These are phyloP conservation scores for Chlamydomonas asymmetrica DNA, from an alignment of 139 green algal species.

Conservation along the genomic window DNA sequence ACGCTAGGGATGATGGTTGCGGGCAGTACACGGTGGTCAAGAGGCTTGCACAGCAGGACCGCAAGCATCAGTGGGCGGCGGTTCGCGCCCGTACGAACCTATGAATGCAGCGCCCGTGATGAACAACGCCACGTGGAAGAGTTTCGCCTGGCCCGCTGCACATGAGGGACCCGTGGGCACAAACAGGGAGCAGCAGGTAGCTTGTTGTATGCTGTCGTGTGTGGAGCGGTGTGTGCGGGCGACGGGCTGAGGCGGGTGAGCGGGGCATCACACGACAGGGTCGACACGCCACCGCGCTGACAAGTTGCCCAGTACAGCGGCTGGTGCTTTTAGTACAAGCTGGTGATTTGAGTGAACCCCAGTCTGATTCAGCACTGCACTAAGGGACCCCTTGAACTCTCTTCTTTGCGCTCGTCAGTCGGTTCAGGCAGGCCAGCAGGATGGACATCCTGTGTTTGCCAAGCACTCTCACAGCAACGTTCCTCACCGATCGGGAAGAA, in stretches of 20 bases:
- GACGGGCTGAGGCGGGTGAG: background rate
- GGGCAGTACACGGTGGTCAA: too few relatives aligned
- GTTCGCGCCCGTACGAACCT: background rate
- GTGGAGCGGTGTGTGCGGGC: background rate
- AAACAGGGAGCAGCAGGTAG: background rate
- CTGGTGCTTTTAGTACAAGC: background rate
- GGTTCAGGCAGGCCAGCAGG: background rate
- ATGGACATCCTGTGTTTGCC: too few relatives aligned
- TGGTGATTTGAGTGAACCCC: background rate
- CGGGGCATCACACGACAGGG: background rate
- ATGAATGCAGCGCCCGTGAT: conserved; percentile 16
- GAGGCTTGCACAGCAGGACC: background rate
- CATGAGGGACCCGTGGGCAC: background rate
- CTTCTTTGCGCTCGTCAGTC: too few relatives aligned
- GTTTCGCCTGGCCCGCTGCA: background rate
- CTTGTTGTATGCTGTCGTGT: background rate
- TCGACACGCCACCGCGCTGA: background rate
- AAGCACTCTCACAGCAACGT: background rate
- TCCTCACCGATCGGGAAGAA: background rate
- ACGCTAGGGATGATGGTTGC: too few relatives aligned
- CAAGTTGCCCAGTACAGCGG: background rate
- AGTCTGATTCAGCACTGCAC: background rate
- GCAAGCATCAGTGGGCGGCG: background rate
- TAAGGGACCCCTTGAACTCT: background rate
- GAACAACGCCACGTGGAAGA: conserved; percentile 22